These are phyloP conservation scores for Colletotrichum magnum DNA, from an alignment of 2,329 filamentous ascomycete genomes.

Conservation along the genomic window DNA sequence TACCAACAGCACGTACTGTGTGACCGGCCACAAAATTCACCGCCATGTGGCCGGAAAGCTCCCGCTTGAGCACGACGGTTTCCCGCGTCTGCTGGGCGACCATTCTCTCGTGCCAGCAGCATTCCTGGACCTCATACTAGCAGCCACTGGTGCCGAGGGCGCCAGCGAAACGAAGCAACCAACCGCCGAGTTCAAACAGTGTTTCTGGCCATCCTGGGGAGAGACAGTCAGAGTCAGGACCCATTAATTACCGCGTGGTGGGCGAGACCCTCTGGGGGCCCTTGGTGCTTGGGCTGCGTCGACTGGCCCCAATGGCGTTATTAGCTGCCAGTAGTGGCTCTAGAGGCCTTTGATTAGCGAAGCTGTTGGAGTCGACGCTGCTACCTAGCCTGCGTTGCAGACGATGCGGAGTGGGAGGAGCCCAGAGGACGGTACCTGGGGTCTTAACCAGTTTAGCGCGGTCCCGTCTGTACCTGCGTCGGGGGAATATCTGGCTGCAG, in stretches of 20 bases:
- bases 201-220: conserved; percentile 11
- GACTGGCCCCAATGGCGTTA: conserved; percentile 34
- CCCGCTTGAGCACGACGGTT: not conserved
- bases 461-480: conserved; percentile 39
- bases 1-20: no score
- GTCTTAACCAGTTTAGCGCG: conserved; percentile 28
- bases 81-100: conserved; percentile 3
- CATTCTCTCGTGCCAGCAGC: not conserved
- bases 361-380: conserved; percentile 21
- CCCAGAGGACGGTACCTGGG: conserved; percentile 21
- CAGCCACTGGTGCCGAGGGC: not conserved
- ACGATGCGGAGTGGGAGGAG: conserved; percentile 28
- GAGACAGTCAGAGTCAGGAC: not conserved
- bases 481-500: conserved; percentile 34
- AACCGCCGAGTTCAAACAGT: conserved; percentile 27
- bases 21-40: not conserved
- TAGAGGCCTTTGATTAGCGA: conserved; percentile 29
- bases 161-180: conserved; percentile 5
- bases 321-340: conserved; percentile 21
- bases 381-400: conserved; percentile 17
- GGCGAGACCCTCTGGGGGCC: conserved; percentile 13
- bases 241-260: conserved; percentile 24
- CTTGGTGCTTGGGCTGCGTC: conserved; percentile 16
- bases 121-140: not conserved
- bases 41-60: conserved; percentile 17